Base-by-base conservation (phyloP, 192 early-diverging fungal genomes). In the Gryganskiella cystojenkinii region DNA sequence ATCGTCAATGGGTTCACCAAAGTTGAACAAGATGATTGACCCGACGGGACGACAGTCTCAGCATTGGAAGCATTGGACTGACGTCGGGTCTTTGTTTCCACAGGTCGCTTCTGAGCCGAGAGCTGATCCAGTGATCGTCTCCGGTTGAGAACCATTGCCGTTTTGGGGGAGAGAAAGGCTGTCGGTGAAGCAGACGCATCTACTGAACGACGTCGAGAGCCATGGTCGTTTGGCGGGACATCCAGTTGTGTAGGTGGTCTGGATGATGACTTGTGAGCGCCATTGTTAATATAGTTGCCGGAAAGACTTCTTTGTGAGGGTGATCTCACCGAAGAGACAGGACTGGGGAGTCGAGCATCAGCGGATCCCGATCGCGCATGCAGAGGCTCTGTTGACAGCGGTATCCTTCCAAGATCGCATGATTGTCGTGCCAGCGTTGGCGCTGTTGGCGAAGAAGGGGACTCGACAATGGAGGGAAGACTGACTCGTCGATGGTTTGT, bases 31-130 rank as follows among this genome's bases (percentile, higher is more conserved):
- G 74, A 78, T 6, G 74, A 69, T 13, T 56, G 74, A 13, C 45
- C 74, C 4, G 74, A 56, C 15, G 50, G 43, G 1, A 78, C 55
- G 14, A 63, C 30, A 13, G 66, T 78, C 8, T 69, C 66, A 9
- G 74, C 56, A 25, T 53, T 78, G 9, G 74, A 78, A 0, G 66
- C 74, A 60, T 69, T 66, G 4, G 74, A 78, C 27, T 67, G 53
- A 13, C 74, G 60, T 59, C 74, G 57, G 2, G 44, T 3, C 35
- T 78, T 69, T 15, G 25, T 15, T 10, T 64, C 65, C 11, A 46
- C 3, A 2, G 22, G 37, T 46, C 44, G 19, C 31, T 2, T 43
- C n/a, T 50, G 15, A 22, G 56, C 4, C 22, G 33, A 14, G 15
- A 67, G 43, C 27, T 54, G 60, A 47, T 76, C 72, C 6, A 76